Percentiles rank a stretch among this genome's conserved stretches.
Conservation (phyloP, 441 rosid genomes). For the Gossypium davidsonii region DNA sequence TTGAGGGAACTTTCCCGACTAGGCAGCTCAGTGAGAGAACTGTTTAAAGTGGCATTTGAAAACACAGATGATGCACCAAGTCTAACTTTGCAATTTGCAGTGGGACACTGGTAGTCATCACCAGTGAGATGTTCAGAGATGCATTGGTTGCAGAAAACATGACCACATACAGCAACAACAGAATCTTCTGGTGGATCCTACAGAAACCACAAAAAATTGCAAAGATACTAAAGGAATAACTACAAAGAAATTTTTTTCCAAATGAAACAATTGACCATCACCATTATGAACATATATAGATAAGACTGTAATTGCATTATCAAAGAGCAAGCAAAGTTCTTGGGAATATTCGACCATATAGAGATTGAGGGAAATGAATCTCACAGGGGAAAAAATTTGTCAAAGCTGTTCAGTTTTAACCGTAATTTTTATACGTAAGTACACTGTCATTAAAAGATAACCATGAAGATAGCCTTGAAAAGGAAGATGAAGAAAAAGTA, state of each 20-base stretch:
- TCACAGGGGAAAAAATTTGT: neutral
- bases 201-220: neutral
- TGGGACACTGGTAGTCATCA: conserved; percentile 64
- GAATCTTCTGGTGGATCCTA: conserved; percentile 97
- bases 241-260: neutral
- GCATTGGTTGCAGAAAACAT: conserved; percentile 88
- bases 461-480: neutral
- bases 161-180: conserved; percentile 72
- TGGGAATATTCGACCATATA: neutral
- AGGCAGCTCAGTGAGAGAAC: conserved; percentile 36
- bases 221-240: neutral
- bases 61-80: conserved; percentile 46
- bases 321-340: neutral
- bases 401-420: neutral
- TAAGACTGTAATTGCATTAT: conserved; percentile 1
- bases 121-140: conserved; percentile 64
- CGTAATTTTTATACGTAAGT: neutral
- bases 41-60: conserved; percentile 44
- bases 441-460: neutral
- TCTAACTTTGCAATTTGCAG: conserved; percentile 47
- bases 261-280: neutral
- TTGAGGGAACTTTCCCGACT: conserved; percentile 24
- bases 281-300: conserved; percentile 1
- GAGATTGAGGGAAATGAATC: neutral
- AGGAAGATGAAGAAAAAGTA: neutral